Percentiles rank a stretch among this genome's conserved stretches.
Evolutionary conservation across 345 rosid species (phyloP).

Genomic region (Leavenworthia alabamica): DNA sequence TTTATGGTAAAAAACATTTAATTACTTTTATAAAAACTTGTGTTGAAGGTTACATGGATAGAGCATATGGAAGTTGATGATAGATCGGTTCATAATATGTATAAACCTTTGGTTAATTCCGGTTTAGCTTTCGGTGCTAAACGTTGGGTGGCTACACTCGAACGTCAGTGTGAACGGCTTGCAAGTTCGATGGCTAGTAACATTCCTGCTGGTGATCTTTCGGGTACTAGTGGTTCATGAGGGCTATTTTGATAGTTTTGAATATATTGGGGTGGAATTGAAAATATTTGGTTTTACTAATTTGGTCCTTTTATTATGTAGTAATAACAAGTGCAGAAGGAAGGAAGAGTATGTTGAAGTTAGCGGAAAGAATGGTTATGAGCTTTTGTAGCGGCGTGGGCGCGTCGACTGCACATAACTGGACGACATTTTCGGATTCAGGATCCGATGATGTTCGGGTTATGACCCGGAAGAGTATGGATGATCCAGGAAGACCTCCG

Average conservation of each 20-base stretch:
- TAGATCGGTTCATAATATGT: slow-evolving; percentile 60
- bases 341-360: slow-evolving; percentile 89
- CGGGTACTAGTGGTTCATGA: slow-evolving; percentile 30
- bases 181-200: slow-evolving; percentile 87
- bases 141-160: slow-evolving; percentile 86
- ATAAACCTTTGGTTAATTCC: slow-evolving; percentile 51
- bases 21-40: too few species aligned
- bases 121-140: slow-evolving; percentile 89
- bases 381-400: slow-evolving; percentile 91
- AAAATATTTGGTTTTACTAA: background rate
- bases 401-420: slow-evolving; percentile 87
- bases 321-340: slow-evolving; percentile 82
- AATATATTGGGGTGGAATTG: background rate
- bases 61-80: slow-evolving; percentile 92
- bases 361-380: slow-evolving; percentile 92
- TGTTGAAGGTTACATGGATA: slow-evolving; percentile 69
- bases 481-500: slow-evolving; percentile 97
- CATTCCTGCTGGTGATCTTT: slow-evolving; percentile 81
- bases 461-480: slow-evolving; percentile 94
- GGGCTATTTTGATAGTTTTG: background rate
- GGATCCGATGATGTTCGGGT: slow-evolving; percentile 87
- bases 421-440: slow-evolving; percentile 83
- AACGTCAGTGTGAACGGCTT: slow-evolving; percentile 85
- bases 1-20: too few species aligned
- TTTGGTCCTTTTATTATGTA: slow-evolving; percentile 17